Base-by-base conservation (phyloP, 805 yeast genomes). In the Saccharomyces mikatae region DNA sequence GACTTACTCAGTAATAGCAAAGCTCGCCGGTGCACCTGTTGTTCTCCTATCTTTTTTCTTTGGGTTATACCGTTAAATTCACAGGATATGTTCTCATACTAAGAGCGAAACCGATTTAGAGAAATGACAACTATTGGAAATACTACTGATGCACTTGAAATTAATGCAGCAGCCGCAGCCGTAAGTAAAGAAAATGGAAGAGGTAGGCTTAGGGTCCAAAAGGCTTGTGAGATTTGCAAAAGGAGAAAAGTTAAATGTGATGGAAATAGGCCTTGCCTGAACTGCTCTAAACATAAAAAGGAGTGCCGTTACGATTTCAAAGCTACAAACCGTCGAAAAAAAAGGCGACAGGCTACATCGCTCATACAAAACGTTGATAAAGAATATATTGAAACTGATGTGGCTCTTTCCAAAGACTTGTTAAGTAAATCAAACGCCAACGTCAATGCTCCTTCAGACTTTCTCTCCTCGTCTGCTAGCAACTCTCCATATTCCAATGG, bases 231-330 rank as follows among this genome's bases (percentile, higher is more conserved):
- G 14, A 48, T 53, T 8, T 64, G 68, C 49, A 63, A 61, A 53
- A 56, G 51, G 28, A 54, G 68, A 17, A 64, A 64, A 48, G 63
- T 63, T 27, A 64, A 63, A 52, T 64, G 68, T 46, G 63, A 62
- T 47, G 68, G 67, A 10, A 31, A 47, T 2, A 50, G 54, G 31
- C 67, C 66, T 8, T 64, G 68, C 46, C 36, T 46, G 6, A 61
- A 59, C 36, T 64, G 68, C 51, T 24, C 41, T 13, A 60, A 54
- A 41, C 55, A 57, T 32, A 36, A 47, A 3, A 51, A 50, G 4
- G 47, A 36, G 6, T 64, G 68, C 47, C 46, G 36, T 10, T 62
- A 59, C 48, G 54, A 56, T n/a, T 52, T 30, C 41, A 28, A 48
- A 22, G 22, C 32, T 4, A 28, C 11, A 13, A 46, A 24, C 14